Conservation (phyloP, 2,329 filamentous ascomycete genomes). For the Pestalotiopsis sp. region DNA sequence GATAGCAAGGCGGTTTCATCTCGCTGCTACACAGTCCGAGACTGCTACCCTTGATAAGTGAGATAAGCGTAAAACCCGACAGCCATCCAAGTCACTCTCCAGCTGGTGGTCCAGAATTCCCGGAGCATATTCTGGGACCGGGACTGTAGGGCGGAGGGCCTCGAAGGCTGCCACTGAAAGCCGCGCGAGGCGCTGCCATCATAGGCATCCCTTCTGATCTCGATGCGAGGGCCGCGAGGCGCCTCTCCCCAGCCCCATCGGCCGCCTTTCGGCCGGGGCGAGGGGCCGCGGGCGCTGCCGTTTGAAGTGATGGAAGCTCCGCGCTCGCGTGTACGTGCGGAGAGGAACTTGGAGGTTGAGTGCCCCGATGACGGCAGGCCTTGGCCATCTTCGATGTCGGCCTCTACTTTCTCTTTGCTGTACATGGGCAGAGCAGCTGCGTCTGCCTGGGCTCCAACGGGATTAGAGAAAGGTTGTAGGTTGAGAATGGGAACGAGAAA, state of each 20-base stretch:
- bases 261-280: conserved; percentile 23
- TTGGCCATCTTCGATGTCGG: conserved; percentile 38
- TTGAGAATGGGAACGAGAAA: conserved; percentile 59
- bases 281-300: conserved; percentile 25
- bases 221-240: conserved; percentile 50
- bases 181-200: conserved; percentile 38
- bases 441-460: conserved; percentile 34
- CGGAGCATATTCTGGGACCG: conserved; percentile 49
- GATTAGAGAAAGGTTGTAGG: conserved; percentile 56
- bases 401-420: conserved; percentile 58
- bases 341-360: conserved; percentile 37
- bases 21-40: background rate
- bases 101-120: conserved; percentile 65
- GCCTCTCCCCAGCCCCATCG: conserved; percentile 49
- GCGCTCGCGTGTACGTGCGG: conserved; percentile 28
- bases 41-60: conserved; percentile 59
- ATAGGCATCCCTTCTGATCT: conserved; percentile 50
- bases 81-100: conserved; percentile 66
- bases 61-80: conserved; percentile 69
- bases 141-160: conserved; percentile 20
- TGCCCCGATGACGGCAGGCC: conserved; percentile 33
- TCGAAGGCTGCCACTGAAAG: conserved; percentile 28
- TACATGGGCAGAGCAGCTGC: conserved; percentile 41
- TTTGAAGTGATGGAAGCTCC: conserved; percentile 26
- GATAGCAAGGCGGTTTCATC: background rate